Base-by-base conservation (phyloP, 495 filamentous ascomycete species). In the Monascus purpureus region DNA sequence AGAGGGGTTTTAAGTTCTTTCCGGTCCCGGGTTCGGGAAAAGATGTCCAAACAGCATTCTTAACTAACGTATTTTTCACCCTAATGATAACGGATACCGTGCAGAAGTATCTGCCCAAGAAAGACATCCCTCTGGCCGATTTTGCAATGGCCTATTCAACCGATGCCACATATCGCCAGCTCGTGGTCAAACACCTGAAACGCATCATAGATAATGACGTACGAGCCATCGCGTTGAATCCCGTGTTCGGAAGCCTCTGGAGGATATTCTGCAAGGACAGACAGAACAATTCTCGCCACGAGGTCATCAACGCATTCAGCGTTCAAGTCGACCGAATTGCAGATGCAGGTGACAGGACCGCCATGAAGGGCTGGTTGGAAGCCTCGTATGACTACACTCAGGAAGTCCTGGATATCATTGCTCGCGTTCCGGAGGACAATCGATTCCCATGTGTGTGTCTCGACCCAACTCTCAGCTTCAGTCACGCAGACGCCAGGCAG, bases 391-490 rank as follows among this genome's bases (percentile, higher is more conserved):
- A 67, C 34, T 55, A 43, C 15, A 43, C 39, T 1, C 53, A 41
- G 11, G 61, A 67, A n/a, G 46, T 67, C 9, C 29, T 39, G 2
- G 39, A 46, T 1, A 42, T 61, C 17, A 63, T 75, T 41, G 37
- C 57, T 23, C 25, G 37, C 1, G 56, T 75, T 9, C 50, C 63
- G 0, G 45, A 51, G 14, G 47, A 40, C 2, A 39, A 64, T 12
- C 52, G 55, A 27, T 75, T 62, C 48, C 59, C 58, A 2, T 72
- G 69, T 41, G 59, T 67, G 11, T 63, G 57, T 31, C 51, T 67
- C 4, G 61, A 65, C 31, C 63, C 61, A 2, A 64, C 61, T 1
- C 33, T 58, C 19, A 31, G 39, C 6, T 63, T 63, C 39, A 25
- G 22, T 1, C 37, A 23, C 13, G 33, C 33, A 13, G n/a, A n/a